Percentiles rank a stretch among this genome's conserved stretches.
These are phyloP conservation scores for Bolboschoenus planiculmis DNA, from an alignment of 176 grass and related monocot species.

Conservation along the genomic window DNA sequence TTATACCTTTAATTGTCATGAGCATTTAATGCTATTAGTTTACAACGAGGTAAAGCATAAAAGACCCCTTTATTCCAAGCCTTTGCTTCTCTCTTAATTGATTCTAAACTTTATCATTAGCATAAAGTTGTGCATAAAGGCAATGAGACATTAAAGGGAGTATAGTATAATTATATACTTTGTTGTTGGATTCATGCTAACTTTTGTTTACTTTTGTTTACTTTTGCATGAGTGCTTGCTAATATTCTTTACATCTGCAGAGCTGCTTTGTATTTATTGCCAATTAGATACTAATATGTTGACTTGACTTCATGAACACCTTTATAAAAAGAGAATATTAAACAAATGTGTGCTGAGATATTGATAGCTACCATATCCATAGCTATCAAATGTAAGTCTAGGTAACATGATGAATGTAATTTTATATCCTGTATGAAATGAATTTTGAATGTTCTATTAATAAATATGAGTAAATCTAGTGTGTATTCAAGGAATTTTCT, in stretches of 20 bases:
- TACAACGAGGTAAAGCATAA: constrained; percentile 9
- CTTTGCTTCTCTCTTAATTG: constrained; percentile 20
- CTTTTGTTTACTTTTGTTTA: neutral
- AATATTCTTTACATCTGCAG: neutral
- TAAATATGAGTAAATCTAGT: too few species aligned
- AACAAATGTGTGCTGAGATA: neutral
- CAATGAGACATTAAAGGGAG: constrained; percentile 1
- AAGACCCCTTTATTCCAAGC: constrained; percentile 15
- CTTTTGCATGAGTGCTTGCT: neutral
- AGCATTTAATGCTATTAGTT: neutral
- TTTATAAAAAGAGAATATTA: neutral
- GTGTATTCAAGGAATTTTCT: too few species aligned
- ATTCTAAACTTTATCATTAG: constrained; percentile 28
- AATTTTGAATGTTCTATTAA: neutral
- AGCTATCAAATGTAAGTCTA: neutral
- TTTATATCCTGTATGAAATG: neutral
- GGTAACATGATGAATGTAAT: neutral
- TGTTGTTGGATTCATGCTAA: neutral
- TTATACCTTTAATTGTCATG: neutral
- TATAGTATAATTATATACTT: constrained; percentile 12
- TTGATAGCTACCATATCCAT: neutral
- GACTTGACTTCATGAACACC: neutral
- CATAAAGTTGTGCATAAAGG: constrained; percentile 4
- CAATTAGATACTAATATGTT: neutral
- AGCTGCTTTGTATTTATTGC: constrained; percentile 8